A percentile compares a stretch with the other conserved stretches of the same genome.
Conservation (phyloP, 768 basidiomycete species). For the Leccinum subgranulosum region DNA sequence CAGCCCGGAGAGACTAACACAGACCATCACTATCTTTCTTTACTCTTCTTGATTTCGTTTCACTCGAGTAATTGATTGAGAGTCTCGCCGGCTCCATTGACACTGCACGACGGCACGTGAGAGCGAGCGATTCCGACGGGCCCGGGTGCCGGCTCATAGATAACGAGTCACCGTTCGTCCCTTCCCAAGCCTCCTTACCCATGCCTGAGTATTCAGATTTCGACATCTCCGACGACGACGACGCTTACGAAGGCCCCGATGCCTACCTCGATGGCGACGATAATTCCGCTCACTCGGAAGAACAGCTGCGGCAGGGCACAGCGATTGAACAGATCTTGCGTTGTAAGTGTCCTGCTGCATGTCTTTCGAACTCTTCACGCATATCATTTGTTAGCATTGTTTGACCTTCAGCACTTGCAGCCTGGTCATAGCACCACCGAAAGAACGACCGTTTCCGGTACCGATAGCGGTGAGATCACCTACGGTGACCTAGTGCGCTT, state of each 20-base stretch:
- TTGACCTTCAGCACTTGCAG: constrained; percentile 26
- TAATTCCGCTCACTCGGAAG: not conserved
- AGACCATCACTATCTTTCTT: not conserved
- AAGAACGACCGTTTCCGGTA: not conserved
- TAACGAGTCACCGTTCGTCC: not conserved
- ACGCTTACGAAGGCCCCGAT: constrained; percentile 34
- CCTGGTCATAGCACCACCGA: constrained; percentile 9
- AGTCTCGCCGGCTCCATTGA: not conserved
- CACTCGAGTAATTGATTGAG: not conserved
- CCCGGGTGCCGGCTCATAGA: not conserved
- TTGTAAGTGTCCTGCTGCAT: constrained; percentile 19
- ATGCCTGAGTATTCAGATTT: constrained; percentile 23
- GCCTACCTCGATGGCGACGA: constrained; percentile 34
- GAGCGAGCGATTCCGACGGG: not conserved
- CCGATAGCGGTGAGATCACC: constrained; percentile 12
- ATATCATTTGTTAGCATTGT: constrained; percentile 21
- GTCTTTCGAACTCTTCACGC: not conserved
- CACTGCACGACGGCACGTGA: constrained; percentile 1
- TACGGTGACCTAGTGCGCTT: constrained; percentile 26
- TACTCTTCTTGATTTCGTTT: not conserved
- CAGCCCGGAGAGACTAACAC: not conserved
- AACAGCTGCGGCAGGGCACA: not conserved
- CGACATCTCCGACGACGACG: constrained; percentile 29
- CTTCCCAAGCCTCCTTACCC: constrained; percentile 1
- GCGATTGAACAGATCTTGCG: constrained; percentile 28